phyloP scores from a whole-genome alignment of 108 stramenopile species.

The Nitzschia sp. region DNA sequence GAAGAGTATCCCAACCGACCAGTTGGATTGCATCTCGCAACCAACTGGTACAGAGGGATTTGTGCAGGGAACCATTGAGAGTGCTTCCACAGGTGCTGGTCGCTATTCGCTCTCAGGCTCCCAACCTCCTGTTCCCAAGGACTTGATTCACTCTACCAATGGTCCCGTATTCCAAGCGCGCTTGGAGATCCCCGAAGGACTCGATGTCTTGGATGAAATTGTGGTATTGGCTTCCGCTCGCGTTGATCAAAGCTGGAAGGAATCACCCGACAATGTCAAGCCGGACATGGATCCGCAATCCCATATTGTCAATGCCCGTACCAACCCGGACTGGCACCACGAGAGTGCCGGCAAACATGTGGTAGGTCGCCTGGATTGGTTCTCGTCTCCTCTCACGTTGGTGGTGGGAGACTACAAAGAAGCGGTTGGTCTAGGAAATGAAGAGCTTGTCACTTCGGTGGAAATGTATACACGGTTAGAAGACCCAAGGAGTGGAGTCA shows the following conservation, averaged over 20 bases:
- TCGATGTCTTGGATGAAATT: slow-evolving; percentile 51
- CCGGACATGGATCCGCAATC: slow-evolving; percentile 63
- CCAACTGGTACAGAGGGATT: slow-evolving; percentile 35
- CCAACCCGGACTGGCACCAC: slow-evolving; percentile 76
- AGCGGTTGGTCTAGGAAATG: slow-evolving; percentile 9
- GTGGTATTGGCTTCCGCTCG: slow-evolving; percentile 58
- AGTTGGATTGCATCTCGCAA: slow-evolving; percentile 54
- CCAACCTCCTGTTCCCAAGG: slow-evolving; percentile 19
- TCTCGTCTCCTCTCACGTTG: slow-evolving; percentile 68
- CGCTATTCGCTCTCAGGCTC: slow-evolving; percentile 33
- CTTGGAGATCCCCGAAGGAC: slow-evolving; percentile 41
- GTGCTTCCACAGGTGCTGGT: slow-evolving; percentile 28
- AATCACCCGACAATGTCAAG: slow-evolving; percentile 18
- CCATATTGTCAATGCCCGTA: slow-evolving; percentile 89
- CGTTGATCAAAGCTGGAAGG: slow-evolving; percentile 71
- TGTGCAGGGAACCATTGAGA: slow-evolving; percentile 8
- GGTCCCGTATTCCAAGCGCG: slow-evolving; percentile 58
- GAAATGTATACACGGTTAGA: slow-evolving; percentile 38
- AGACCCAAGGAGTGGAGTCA: no score
- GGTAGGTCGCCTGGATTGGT: slow-evolving; percentile 79
- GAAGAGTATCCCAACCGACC: slow-evolving; percentile 46
- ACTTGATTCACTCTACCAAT: slow-evolving; percentile 9
- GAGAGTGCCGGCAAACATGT: slow-evolving; percentile 61
- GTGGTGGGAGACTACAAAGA: slow-evolving; percentile 52
- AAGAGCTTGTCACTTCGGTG: slow-evolving; percentile 19